These are phyloP conservation scores for Camelina laxa DNA, from an alignment of 345 rosid species.

Conservation along the genomic window DNA sequence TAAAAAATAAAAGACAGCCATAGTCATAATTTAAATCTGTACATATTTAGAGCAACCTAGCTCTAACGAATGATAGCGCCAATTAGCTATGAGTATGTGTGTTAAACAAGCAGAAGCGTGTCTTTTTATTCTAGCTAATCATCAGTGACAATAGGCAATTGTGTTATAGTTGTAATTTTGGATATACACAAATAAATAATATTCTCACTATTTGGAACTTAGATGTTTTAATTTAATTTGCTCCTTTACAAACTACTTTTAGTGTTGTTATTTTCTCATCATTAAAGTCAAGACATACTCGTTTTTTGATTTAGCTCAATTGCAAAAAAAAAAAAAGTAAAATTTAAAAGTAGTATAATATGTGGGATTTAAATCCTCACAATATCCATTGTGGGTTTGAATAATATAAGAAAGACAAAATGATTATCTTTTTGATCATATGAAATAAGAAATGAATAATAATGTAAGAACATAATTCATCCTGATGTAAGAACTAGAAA, in stretches of 20 bases:
- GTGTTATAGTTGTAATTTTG: neutral
- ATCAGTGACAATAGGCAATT: neutral
- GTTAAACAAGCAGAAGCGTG: neutral
- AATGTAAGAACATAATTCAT: constrained; percentile 3
- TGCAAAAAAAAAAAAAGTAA: neutral
- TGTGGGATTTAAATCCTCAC: neutral
- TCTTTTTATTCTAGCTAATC: neutral
- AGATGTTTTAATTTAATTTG: neutral
- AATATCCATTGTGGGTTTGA: neutral
- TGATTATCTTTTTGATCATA: neutral
- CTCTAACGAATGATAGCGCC: constrained; percentile 6
- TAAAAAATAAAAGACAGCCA: neutral
- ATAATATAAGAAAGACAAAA: neutral
- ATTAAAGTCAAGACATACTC: neutral
- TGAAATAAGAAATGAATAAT: neutral
- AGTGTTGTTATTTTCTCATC: neutral
- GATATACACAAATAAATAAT: neutral
- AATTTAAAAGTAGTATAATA: neutral
- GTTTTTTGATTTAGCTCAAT: neutral
- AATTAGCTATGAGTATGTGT: neutral
- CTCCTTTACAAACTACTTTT: neutral
- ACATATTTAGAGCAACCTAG: neutral
- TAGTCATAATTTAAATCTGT: neutral
- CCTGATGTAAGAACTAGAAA: constrained; percentile 3
- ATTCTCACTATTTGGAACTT: neutral